Evolutionary conservation across 495 filamentous ascomycete genomes (phyloP).

Genomic region (Penicillium tannophilum): DNA sequence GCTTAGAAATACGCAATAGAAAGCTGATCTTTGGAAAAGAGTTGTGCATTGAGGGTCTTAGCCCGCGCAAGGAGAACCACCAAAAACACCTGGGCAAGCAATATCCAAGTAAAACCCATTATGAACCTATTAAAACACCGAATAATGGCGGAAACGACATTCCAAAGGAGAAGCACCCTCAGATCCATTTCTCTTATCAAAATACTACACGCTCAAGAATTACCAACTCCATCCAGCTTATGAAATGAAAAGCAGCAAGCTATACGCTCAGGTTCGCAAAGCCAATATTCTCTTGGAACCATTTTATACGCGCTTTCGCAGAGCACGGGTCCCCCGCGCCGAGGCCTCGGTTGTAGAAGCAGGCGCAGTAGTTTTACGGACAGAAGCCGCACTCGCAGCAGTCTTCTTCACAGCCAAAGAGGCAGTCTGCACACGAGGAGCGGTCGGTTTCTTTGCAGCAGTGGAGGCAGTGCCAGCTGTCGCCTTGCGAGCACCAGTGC

Average conservation of each 20-base stretch:
- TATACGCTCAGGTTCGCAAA: neutral
- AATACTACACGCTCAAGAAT: neutral
- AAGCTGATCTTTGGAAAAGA: neutral
- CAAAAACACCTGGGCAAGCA: neutral
- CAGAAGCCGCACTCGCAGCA: constrained; percentile 29
- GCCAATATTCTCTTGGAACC: neutral
- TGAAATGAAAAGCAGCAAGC: neutral
- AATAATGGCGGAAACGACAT: neutral
- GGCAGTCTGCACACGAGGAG: constrained; percentile 34
- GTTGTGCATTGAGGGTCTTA: neutral
- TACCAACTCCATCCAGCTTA: neutral
- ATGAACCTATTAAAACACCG: neutral
- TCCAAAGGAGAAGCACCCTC: neutral
- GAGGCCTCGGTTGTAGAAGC: constrained; percentile 35
- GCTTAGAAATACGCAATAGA: neutral
- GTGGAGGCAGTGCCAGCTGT: constrained; percentile 50
- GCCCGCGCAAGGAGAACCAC: neutral
- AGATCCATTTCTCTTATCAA: neutral
- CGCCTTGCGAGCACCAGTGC: constrained; percentile 48
- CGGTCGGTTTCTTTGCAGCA: constrained; percentile 46
- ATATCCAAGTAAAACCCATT: neutral
- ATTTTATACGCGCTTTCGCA: constrained; percentile 49
- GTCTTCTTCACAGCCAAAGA: constrained; percentile 42
- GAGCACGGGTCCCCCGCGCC: constrained; percentile 41
- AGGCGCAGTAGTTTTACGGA: constrained; percentile 40